phyloP scores from a whole-genome alignment of 108 stramenopile species.

The Cyclotella distinguenda region DNA sequence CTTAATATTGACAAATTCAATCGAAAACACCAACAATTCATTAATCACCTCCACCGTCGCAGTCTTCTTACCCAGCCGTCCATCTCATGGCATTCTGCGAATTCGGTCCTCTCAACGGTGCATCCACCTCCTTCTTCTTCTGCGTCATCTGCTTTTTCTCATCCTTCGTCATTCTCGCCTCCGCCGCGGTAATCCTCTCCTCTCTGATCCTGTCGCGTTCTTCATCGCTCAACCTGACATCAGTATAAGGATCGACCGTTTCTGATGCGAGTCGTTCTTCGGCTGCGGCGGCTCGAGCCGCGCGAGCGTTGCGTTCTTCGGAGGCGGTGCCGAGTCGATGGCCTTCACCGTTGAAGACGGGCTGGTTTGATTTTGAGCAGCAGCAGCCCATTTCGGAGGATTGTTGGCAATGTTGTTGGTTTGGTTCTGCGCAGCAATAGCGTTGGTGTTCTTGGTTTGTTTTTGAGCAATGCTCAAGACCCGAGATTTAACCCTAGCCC shows the following conservation, averaged over 20 bases:
- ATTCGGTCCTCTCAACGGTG: constrained; percentile 43
- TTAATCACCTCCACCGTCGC: too few relatives aligned
- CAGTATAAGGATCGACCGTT: constrained; percentile 25
- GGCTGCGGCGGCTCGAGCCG: constrained; percentile 24
- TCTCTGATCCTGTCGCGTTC: constrained; percentile 41
- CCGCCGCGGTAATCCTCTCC: constrained; percentile 38
- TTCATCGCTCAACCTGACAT: constrained; percentile 29
- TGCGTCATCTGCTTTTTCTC: constrained; percentile 39
- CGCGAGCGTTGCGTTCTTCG: constrained; percentile 20
- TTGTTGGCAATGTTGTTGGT: too few relatives aligned
- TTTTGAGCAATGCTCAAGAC: too few relatives aligned
- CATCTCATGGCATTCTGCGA: constrained; percentile 40
- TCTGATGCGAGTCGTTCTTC: constrained; percentile 9
- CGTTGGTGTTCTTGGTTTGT: too few relatives aligned
- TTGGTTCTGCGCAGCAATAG: not conserved
- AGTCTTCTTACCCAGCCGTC: constrained; percentile 37
- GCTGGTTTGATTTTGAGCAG: constrained; percentile 23
- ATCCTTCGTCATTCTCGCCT: constrained; percentile 37
- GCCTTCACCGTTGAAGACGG: constrained; percentile 27
- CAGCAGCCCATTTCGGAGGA: constrained; percentile 35
- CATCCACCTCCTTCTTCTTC: constrained; percentile 37
- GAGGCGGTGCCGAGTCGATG: constrained; percentile 49
- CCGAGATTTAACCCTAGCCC: too few relatives aligned
- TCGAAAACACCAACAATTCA: too few relatives aligned
- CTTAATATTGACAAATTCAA: too few relatives aligned